A percentile compares a stretch with the other conserved stretches of the same genome.
Conservation (phyloP, 2,329 filamentous ascomycete genomes). For the Sporothrix brasiliensis region DNA sequence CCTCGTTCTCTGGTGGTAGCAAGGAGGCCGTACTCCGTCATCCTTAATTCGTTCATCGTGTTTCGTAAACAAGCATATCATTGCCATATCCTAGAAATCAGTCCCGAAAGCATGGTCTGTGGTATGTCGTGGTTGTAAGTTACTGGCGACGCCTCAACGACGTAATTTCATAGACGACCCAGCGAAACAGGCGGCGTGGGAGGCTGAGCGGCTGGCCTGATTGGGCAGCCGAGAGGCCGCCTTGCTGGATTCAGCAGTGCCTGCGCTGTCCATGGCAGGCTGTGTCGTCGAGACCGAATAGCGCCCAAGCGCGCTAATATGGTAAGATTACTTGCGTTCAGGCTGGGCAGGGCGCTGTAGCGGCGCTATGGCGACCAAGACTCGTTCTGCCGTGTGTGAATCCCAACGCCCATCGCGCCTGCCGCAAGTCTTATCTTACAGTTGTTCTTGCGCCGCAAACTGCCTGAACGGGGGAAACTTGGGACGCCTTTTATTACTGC, state of each 20-base stretch:
- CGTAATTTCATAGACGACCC: constrained; percentile 13
- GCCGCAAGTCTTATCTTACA: neutral
- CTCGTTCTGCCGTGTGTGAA: too few species aligned
- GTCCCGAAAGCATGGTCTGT: neutral
- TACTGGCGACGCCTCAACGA: neutral
- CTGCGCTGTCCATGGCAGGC: neutral
- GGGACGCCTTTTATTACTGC: neutral
- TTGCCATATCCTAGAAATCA: neutral
- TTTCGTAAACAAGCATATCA: constrained; percentile 6
- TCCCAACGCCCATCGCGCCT: neutral
- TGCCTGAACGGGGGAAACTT: too few species aligned
- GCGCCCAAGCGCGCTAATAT: neutral
- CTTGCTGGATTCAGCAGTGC: constrained; percentile 14
- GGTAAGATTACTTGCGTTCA: neutral
- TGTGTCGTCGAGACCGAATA: neutral
- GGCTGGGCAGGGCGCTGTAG: neutral
- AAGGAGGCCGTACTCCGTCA: neutral
- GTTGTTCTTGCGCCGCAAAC: too few species aligned
- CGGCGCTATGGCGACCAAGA: neutral
- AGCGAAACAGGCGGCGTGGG: constrained; percentile 18
- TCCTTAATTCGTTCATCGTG: neutral
- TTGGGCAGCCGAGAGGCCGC: constrained; percentile 27
- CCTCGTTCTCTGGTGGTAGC: constrained; percentile 17
- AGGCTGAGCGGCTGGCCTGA: constrained; percentile 21
- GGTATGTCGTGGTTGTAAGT: neutral